Percentiles rank a stretch among this genome's conserved stretches.
Conservation (phyloP, 2,329 filamentous ascomycete species). For the Colletotrichum sublineola region DNA sequence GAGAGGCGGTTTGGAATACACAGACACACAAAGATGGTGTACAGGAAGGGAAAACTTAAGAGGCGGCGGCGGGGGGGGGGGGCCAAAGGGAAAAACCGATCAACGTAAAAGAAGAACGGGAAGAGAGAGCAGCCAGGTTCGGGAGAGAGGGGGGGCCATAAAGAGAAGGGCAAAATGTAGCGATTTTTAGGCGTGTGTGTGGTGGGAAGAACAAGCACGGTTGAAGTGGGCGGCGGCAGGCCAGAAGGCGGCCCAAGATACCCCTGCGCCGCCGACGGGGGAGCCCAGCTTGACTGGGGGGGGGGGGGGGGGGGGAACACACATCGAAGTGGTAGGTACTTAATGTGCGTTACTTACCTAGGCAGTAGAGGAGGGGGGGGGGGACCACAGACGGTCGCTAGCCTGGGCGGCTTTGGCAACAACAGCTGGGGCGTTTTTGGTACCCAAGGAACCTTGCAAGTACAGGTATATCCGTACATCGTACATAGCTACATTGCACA, state of each 20-base stretch:
- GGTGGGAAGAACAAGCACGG: slow-evolving; percentile 33
- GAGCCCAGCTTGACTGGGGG: slow-evolving; percentile 12
- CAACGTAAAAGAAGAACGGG: slow-evolving; percentile 34
- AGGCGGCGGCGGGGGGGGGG: slow-evolving; percentile 9
- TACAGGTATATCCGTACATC: not conserved
- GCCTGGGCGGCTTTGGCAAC: not conserved
- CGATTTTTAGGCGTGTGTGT: slow-evolving; percentile 27
- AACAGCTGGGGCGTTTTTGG: slow-evolving; percentile 5
- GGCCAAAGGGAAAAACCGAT: slow-evolving; percentile 20
- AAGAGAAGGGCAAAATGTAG: slow-evolving; percentile 33
- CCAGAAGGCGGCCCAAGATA: slow-evolving; percentile 42
- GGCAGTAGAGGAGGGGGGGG: slow-evolving; percentile 23
- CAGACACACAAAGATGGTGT: slow-evolving; percentile 44
- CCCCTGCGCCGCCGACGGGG: slow-evolving; percentile 37
- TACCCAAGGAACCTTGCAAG: slow-evolving; percentile 21
- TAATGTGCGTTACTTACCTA: not conserved
- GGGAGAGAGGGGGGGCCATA: not conserved
- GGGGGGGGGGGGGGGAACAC: not conserved
- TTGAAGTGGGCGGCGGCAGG: slow-evolving; percentile 34
- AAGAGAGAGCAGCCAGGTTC: slow-evolving; percentile 15
- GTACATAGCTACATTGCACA: not conserved
- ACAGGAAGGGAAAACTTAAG: slow-evolving; percentile 52
- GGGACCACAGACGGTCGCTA: slow-evolving; percentile 33
- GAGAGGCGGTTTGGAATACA: slow-evolving; percentile 45
- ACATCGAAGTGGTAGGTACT: not conserved